These are phyloP conservation scores for Gnomoniopsis smithogilvyi DNA, from an alignment of 2,329 filamentous ascomycete species.

Conservation along the genomic window DNA sequence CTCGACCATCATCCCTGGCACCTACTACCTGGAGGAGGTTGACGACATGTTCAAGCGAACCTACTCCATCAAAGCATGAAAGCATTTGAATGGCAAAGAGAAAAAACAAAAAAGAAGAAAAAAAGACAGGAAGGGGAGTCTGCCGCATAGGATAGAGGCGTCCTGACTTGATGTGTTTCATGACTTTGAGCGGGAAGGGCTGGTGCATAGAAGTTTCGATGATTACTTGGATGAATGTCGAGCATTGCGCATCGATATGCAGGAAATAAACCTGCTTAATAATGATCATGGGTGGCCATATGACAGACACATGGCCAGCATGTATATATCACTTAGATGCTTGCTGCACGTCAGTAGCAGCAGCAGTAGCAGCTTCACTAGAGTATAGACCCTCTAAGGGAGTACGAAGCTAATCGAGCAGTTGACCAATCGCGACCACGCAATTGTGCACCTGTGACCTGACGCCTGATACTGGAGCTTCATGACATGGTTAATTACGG, in stretches of 20 bases:
- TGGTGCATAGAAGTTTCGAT: slow-evolving; percentile 6
- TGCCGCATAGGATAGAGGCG: slow-evolving; percentile 18
- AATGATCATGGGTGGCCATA: slow-evolving; percentile 12
- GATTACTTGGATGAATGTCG: neutral
- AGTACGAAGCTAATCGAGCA: neutral
- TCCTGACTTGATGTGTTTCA: slow-evolving; percentile 32
- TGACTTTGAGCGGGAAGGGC: slow-evolving; percentile 26
- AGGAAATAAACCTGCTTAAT: slow-evolving; percentile 13
- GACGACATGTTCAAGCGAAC: slow-evolving; percentile 84
- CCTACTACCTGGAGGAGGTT: slow-evolving; percentile 77
- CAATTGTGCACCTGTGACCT: no score
- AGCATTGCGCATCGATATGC: slow-evolving; percentile 10
- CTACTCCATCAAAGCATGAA: slow-evolving; percentile 72
- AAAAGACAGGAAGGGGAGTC: slow-evolving; percentile 34
- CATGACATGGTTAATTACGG: no score
- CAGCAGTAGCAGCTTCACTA: slow-evolving; percentile 10
- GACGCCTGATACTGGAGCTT: no score
- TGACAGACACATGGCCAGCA: slow-evolving; percentile 13
- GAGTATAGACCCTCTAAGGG: slow-evolving; percentile 16
- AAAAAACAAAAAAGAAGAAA: slow-evolving; percentile 50
- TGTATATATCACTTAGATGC: slow-evolving; percentile 24
- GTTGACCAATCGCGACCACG: no score
- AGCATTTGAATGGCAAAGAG: slow-evolving; percentile 11
- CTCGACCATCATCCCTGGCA: slow-evolving; percentile 62
- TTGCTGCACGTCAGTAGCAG: slow-evolving; percentile 35